Evolutionary conservation across 2,329 filamentous ascomycete genomes (phyloP).

Genomic region (Incumbomyces lentus): DNA sequence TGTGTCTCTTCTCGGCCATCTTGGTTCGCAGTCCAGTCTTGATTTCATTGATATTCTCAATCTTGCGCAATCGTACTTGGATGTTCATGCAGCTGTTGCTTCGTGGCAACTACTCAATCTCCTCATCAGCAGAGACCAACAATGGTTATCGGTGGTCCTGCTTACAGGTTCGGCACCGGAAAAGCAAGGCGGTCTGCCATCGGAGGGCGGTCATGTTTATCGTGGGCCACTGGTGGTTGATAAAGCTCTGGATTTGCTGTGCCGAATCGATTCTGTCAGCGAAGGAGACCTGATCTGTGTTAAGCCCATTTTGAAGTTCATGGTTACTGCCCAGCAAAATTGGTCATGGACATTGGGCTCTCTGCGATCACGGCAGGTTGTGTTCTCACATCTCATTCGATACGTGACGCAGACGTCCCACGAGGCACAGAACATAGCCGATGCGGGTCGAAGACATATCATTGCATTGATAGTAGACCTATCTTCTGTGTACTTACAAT

Average conservation of each 20-base stretch:
- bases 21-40: constrained; percentile 72
- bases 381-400: constrained; percentile 60
- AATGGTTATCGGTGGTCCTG: constrained; percentile 91
- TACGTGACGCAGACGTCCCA: constrained; percentile 54
- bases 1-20: constrained; percentile 83
- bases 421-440: constrained; percentile 34
- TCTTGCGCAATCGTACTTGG: constrained; percentile 45
- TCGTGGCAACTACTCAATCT: constrained; percentile 82
- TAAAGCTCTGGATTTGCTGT: constrained; percentile 61
- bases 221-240: constrained; percentile 58
- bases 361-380: constrained; percentile 60
- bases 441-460: constrained; percentile 55
- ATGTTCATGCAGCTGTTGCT: constrained; percentile 30
- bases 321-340: constrained; percentile 79
- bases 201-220: constrained; percentile 29
- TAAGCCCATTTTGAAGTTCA: constrained; percentile 72
- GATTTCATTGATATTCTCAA: constrained; percentile 73
- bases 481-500: constrained; percentile 82
- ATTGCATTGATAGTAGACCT: constrained; percentile 79
- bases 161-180: constrained; percentile 79
- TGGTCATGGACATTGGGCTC: constrained; percentile 91
- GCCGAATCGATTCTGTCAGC: constrained; percentile 30
- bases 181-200: constrained; percentile 51
- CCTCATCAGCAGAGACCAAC: constrained; percentile 79
- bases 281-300: constrained; percentile 58